Evolutionary conservation across 441 rosid genomes (phyloP).

Genomic region (Adansonia grandidieri): DNA sequence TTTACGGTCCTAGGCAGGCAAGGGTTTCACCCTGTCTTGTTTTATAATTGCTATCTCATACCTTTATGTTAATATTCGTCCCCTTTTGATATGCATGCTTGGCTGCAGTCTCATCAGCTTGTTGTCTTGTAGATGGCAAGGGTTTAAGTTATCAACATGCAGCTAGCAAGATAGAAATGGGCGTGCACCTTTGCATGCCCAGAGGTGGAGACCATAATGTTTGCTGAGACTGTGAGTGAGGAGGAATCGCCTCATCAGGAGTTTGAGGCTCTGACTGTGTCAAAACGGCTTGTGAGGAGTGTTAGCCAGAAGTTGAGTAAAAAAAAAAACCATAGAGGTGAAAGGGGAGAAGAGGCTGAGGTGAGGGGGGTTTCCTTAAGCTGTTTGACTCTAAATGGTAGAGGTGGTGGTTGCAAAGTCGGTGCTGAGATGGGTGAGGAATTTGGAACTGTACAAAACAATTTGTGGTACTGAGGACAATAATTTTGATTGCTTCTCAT

Average conservation of each 20-base stretch:
- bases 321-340: constrained; percentile 50
- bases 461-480: constrained; percentile 74
- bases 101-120: not conserved
- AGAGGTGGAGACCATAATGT: constrained; percentile 38
- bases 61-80: not conserved
- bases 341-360: constrained; percentile 57
- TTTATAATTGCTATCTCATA: not conserved
- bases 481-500: constrained; percentile 81
- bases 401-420: constrained; percentile 90
- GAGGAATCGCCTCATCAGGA: constrained; percentile 62
- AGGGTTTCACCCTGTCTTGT: not conserved
- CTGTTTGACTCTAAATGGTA: constrained; percentile 69
- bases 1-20: not conserved
- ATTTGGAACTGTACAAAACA: constrained; percentile 56
- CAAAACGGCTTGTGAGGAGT: constrained; percentile 71
- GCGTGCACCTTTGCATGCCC: constrained; percentile 21
- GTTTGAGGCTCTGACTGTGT: constrained; percentile 68
- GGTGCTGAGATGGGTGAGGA: constrained; percentile 81
- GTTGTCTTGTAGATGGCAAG: constrained; percentile 20
- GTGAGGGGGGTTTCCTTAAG: constrained; percentile 55
- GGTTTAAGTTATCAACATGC: not conserved
- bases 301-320: constrained; percentile 72
- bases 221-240: constrained; percentile 47
- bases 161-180: constrained; percentile 25
- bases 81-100: not conserved